Percentiles rank a stretch among this genome's conserved stretches.
phyloP scores from a whole-genome alignment of 257 asterid genomes.

The Penstemon barbatus region DNA sequence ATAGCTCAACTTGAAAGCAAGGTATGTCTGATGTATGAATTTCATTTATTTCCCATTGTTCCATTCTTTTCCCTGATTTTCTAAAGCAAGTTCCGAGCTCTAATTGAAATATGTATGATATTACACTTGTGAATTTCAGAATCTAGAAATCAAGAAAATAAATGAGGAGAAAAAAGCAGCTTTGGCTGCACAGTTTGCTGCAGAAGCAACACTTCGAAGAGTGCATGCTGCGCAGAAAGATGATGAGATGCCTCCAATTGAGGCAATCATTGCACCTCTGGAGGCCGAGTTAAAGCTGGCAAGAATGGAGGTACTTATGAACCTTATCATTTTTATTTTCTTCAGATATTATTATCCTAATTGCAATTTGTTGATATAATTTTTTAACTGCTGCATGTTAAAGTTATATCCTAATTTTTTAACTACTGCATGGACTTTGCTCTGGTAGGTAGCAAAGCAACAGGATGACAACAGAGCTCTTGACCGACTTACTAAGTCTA shows the following conservation, averaged over 20 bases:
- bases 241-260: conserved; percentile 95
- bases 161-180: conserved; percentile 88
- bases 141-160: conserved; percentile 76
- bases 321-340: conserved; percentile 20
- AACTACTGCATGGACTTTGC: conserved; percentile 14
- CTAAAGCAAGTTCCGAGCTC: conserved; percentile 21
- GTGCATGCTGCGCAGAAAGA: conserved; percentile 95
- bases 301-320: conserved; percentile 61
- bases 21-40: conserved; percentile 42
- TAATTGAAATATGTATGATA: conserved; percentile 1
- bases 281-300: conserved; percentile 93
- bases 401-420: conserved; percentile 15
- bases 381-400: conserved; percentile 18
- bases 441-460: conserved; percentile 70
- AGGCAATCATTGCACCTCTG: conserved; percentile 86
- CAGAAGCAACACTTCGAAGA: conserved; percentile 94
- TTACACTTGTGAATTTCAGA: conserved; percentile 49
- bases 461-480: conserved; percentile 93
- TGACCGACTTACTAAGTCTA: conserved; percentile 86
- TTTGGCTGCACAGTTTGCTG: conserved; percentile 89
- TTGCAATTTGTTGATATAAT: background rate
- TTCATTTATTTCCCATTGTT: background rate
- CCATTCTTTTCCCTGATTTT: background rate
- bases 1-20: conserved; percentile 76
- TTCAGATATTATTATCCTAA: conserved; percentile 25